Evolutionary conservation across 2,329 filamentous ascomycete genomes (phyloP).

Genomic region (Clarireedia paspali): DNA sequence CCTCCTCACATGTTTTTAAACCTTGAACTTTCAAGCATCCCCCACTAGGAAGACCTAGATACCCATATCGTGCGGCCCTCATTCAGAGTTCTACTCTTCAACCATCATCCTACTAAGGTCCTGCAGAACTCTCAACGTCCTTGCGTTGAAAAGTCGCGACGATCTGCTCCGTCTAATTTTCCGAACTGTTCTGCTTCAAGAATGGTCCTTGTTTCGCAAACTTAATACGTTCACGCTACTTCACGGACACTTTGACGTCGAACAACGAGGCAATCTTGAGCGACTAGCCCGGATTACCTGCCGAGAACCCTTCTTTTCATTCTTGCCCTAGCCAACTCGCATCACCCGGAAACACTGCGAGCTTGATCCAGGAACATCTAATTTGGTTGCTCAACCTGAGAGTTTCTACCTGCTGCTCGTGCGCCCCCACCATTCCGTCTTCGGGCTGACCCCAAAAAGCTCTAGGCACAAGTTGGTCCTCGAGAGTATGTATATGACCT

Average conservation of each 20-base stretch:
- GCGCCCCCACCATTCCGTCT: slow-evolving; percentile 22
- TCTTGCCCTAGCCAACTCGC: slow-evolving; percentile 21
- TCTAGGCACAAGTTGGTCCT: slow-evolving; percentile 16
- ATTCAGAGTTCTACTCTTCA: not conserved
- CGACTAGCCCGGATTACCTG: slow-evolving; percentile 17
- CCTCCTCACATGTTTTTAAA: not conserved
- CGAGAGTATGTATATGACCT: slow-evolving; percentile 26
- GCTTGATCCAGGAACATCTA: slow-evolving; percentile 13
- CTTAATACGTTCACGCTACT: slow-evolving; percentile 18
- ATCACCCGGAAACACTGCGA: slow-evolving; percentile 12
- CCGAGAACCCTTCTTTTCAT: slow-evolving; percentile 20
- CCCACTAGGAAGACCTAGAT: not conserved
- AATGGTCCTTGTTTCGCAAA: slow-evolving; percentile 27
- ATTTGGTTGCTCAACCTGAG: slow-evolving; percentile 9
- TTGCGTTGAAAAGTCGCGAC: slow-evolving; percentile 9
- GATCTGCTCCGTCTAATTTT: slow-evolving; percentile 14
- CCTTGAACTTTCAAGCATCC: slow-evolving; percentile 2
- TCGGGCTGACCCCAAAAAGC: slow-evolving; percentile 12
- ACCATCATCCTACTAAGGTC: slow-evolving; percentile 4
- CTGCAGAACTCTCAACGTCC: slow-evolving; percentile 11
- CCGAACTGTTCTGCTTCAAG: slow-evolving; percentile 18
- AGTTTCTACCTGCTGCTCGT: slow-evolving; percentile 16
- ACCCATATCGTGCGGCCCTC: not conserved
- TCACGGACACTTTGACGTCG: slow-evolving; percentile 24
- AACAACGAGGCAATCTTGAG: slow-evolving; percentile 22